Evolutionary conservation across 2,329 filamentous ascomycete species (phyloP), one percentile per base, ranked within the genome.

Genomic region (Epichloe bromicola): DNA sequence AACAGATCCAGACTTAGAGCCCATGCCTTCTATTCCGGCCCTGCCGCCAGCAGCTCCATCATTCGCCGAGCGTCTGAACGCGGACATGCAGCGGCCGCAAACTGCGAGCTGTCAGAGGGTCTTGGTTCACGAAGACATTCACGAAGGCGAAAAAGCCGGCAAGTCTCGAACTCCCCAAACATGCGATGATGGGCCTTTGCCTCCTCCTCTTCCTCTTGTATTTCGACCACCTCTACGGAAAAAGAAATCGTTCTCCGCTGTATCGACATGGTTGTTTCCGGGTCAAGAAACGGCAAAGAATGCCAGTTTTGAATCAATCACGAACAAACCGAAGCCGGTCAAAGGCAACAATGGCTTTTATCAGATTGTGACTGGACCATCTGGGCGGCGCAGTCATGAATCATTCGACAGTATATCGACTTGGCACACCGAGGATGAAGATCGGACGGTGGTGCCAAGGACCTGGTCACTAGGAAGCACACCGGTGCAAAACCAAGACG

Each of bases 221-320:
- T 69, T 80, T 51, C 74, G 75, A n/a, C 79, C 78, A 7, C 77
- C 78, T 2, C 61, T 83, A 54, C 70, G 80, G 53, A 83, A 83
- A 69, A 83, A 82, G 70, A 83, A 83, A 60, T 82, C 79, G 0
- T 83, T 84, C 60, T 79, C 78, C 10, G 71, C 74, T 15, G 76
- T 83, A 8, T 82, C 79, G 3, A 73, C 64, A 56, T 83, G 79
- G 78, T 67, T 83, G 26, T 78, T 76, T 56, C 70, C 74, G 43
- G 62, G 65, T 17, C 58, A 67, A 37, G 58, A 64, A 44, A 61
- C 69, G 51, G 63, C 65, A 49, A 63, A 60, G 17, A 68, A 70
- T 48, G 62, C 71, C 48, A 72, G 70, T 51, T 58, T 74, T 33
- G 72, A 77, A 54, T 73, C 73, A 3, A 64, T 80, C 26, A 82